A percentile compares a stretch with the other conserved stretches of the same genome.
Conservation (phyloP, 805 yeast genomes). For the Metschnikowia kunwiensis region DNA sequence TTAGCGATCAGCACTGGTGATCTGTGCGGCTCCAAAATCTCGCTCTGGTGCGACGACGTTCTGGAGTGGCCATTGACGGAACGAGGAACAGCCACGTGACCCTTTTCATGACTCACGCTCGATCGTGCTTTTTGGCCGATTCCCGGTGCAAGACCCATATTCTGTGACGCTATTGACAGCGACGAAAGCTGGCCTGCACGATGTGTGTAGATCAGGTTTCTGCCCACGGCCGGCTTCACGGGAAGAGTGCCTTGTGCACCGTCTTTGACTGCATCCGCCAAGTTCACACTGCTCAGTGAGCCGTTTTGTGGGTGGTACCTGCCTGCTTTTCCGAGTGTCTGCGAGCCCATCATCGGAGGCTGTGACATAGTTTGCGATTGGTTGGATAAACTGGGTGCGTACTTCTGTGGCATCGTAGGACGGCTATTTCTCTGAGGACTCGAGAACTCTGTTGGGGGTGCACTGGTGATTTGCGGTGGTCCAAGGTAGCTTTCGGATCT, state of each 20-base stretch:
- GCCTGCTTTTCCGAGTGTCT: conserved; percentile 1
- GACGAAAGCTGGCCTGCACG: conserved; percentile 18
- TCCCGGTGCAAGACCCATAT: no score
- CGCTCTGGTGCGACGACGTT: conserved; percentile 13
- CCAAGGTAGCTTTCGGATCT: conserved; percentile 6
- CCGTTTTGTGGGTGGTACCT: conserved; percentile 10
- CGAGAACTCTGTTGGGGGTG: conserved; percentile 11
- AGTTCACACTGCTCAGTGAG: conserved; percentile 12
- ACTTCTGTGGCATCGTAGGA: conserved; percentile 4
- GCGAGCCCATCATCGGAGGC: conserved; percentile 2
- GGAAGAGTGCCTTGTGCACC: not conserved
- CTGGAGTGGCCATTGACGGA: conserved; percentile 12
- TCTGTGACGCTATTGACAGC: conserved; percentile 22
- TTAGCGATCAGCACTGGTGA: conserved; percentile 1
- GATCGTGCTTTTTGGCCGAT: no score
- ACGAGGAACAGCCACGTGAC: not conserved
- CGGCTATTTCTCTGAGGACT: conserved; percentile 12
- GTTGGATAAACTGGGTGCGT: conserved; percentile 1
- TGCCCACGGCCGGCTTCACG: not conserved
- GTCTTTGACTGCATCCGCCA: conserved; percentile 3
- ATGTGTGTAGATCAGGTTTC: conserved; percentile 11
- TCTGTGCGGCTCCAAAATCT: not conserved
- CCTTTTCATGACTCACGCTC: not conserved
- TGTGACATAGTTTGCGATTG: conserved; percentile 5
- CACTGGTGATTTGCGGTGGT: no score